phyloP scores from a whole-genome alignment of 2,329 filamentous ascomycete genomes.

The Cladosporium oxysporum region DNA sequence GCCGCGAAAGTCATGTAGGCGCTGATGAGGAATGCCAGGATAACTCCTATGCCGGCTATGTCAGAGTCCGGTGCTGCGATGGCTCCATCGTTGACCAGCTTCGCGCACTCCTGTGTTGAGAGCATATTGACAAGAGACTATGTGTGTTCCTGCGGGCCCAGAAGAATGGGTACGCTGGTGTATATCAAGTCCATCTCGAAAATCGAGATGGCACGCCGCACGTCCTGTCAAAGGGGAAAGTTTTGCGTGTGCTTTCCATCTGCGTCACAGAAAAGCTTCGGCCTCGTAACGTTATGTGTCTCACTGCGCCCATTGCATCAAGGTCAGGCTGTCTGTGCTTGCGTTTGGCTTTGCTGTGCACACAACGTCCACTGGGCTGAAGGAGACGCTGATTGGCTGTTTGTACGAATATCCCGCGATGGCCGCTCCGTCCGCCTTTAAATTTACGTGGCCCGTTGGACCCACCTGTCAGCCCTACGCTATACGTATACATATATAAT shows the following conservation, averaged over 20 bases:
- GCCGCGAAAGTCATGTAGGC: conserved; percentile 26
- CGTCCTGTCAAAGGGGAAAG: background rate
- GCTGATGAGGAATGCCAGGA: conserved; percentile 28
- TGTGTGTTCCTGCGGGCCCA: background rate
- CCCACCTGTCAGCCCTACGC: conserved; percentile 5
- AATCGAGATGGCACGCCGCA: background rate
- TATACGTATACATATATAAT: conserved; percentile 1
- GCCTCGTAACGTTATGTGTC: background rate
- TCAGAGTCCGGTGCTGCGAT: conserved; percentile 24
- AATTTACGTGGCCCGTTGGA: background rate
- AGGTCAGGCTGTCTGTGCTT: background rate
- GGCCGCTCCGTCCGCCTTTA: background rate
- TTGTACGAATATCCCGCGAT: background rate
- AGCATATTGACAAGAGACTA: background rate
- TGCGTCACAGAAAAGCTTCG: background rate
- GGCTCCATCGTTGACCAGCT: conserved; percentile 3
- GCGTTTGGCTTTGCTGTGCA: background rate
- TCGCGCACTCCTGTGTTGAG: background rate
- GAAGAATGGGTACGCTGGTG: background rate
- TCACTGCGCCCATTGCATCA: conserved; percentile 7
- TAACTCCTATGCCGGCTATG: conserved; percentile 28
- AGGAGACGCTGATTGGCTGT: background rate
- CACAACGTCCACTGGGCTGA: background rate
- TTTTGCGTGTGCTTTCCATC: background rate
- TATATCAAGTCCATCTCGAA: background rate